Evolutionary conservation across 2,329 filamentous ascomycete species (phyloP).

Genomic region (Colletotrichum sp.): DNA sequence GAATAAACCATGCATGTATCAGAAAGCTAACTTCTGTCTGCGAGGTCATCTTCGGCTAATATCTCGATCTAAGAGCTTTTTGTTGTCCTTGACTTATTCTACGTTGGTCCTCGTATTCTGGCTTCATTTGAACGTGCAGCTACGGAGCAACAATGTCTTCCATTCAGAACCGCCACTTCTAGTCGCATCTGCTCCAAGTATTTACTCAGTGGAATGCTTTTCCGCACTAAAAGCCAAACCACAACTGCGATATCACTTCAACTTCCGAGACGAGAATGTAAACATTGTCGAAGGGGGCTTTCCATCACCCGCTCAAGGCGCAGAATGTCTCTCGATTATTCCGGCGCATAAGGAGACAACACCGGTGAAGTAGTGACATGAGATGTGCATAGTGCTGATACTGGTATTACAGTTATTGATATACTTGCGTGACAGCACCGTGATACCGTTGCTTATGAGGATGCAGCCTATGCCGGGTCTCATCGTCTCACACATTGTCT

Average conservation of each 20-base stretch:
- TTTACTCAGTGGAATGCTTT: fast-evolving
- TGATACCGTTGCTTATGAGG: background rate
- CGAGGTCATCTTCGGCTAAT: background rate
- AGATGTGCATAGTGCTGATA: background rate
- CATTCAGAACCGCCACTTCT: background rate
- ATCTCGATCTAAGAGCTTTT: too few relatives aligned
- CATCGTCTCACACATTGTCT: background rate
- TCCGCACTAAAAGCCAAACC: too few relatives aligned
- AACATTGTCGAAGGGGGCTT: background rate
- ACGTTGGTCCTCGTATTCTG: too few relatives aligned
- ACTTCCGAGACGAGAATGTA: fast-evolving
- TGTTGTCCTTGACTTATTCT: too few relatives aligned
- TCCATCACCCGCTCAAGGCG: background rate
- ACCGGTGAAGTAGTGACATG: background rate
- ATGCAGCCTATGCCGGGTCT: background rate
- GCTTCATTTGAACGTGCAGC: too few relatives aligned
- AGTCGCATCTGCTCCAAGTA: fast-evolving
- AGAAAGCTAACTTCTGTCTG: background rate
- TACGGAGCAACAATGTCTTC: too few relatives aligned
- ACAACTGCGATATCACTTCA: too few relatives aligned
- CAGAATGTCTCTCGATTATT: background rate
- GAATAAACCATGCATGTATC: background rate
- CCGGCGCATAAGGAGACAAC: background rate
- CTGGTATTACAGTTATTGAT: fast-evolving
- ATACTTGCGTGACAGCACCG: background rate